These are phyloP conservation scores for Datisca glomerata DNA, from an alignment of 306 rosid species.

Conservation along the genomic window DNA sequence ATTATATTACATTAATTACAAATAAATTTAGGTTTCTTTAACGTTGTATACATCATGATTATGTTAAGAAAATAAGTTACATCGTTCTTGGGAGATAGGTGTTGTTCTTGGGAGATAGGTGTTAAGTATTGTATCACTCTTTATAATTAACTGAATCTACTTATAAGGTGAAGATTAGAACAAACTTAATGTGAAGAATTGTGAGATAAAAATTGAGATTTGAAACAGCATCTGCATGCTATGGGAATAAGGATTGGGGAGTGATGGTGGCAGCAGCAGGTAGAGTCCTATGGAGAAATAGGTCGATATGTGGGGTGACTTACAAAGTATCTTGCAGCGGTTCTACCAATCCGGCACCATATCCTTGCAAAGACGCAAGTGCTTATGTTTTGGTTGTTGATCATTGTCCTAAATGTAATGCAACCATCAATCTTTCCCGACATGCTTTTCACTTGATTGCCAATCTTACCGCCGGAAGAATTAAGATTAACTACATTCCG, in stretches of 20 bases:
- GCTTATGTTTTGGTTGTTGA: background rate
- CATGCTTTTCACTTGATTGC: conserved; percentile 5
- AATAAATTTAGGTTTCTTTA: too few relatives aligned
- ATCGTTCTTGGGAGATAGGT: too few relatives aligned
- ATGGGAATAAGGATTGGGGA: background rate
- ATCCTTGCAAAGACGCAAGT: background rate
- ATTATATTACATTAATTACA: too few relatives aligned
- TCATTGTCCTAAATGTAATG: conserved; percentile 5
- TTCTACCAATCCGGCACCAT: background rate
- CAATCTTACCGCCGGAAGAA: background rate
- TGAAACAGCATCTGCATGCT: conserved; percentile 14
- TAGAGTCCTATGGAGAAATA: background rate
- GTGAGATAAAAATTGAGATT: too few relatives aligned
- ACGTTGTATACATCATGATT: too few relatives aligned
- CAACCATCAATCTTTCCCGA: conserved; percentile 5
- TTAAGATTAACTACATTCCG: background rate
- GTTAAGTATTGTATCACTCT: too few relatives aligned
- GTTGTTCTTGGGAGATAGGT: too few relatives aligned
- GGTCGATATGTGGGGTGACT: background rate
- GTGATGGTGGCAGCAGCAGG: background rate
- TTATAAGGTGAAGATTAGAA: too few relatives aligned
- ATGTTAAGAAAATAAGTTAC: too few relatives aligned
- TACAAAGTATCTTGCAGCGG: background rate
- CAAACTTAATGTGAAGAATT: too few relatives aligned
- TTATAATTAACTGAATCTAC: too few relatives aligned